Percentiles rank a stretch among this genome's conserved stretches.
Conservation (phyloP, 371 early-diverging fungal species). For the Mucor sp. region DNA sequence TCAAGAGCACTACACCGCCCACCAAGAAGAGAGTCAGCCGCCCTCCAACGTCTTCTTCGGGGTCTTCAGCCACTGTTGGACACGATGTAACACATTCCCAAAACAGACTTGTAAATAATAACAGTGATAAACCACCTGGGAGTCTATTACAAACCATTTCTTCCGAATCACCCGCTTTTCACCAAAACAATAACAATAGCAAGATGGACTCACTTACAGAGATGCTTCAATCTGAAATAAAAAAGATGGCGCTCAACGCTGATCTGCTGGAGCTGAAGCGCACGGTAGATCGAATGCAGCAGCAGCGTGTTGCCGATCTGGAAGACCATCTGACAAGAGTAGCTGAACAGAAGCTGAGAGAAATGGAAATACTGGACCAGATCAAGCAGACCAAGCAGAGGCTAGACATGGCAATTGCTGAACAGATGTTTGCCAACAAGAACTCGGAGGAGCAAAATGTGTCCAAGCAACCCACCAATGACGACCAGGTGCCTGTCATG, state of each 20-base stretch:
- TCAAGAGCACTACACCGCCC: not conserved
- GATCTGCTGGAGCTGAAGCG: constrained; percentile 20
- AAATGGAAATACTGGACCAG: constrained; percentile 17
- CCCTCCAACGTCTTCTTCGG: constrained; percentile 14
- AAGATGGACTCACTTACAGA: not conserved
- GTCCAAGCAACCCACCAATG: not conserved
- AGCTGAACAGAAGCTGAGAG: constrained; percentile 17
- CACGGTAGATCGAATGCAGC: constrained; percentile 15
- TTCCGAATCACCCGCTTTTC: constrained; percentile 11
- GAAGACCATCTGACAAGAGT: constrained; percentile 17
- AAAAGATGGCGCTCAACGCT: constrained; percentile 17
- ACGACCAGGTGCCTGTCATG: not conserved
- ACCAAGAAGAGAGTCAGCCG: constrained; percentile 6
- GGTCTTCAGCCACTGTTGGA: constrained; percentile 13
- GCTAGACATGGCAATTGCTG: constrained; percentile 13
- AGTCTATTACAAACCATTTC: not conserved
- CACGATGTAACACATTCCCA: constrained; percentile 13
- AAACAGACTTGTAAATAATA: constrained; percentile 8
- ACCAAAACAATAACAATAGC: constrained; percentile 7
- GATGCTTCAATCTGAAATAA: constrained; percentile 7
- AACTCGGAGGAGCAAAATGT: not conserved
- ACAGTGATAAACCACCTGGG: constrained; percentile 17
- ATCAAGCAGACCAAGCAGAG: constrained; percentile 15
- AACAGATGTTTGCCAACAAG: not conserved
- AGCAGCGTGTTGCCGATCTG: constrained; percentile 10